Evolutionary conservation across 75 land plant species (phyloP).

Genomic region (Ceratopteris richardii): DNA sequence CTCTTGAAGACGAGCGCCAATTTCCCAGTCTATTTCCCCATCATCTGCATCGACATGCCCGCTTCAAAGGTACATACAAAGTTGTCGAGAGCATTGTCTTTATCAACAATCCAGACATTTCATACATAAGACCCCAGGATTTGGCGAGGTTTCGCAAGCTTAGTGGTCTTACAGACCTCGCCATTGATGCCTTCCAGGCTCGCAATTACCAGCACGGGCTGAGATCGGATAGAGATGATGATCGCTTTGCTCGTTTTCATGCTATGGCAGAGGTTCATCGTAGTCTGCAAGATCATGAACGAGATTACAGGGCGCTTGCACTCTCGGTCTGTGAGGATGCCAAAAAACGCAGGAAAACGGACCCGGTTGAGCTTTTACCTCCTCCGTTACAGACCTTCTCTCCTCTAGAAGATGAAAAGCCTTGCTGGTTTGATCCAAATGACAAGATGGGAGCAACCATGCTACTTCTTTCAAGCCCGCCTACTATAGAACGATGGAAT

Average conservation of each 20-base stretch:
- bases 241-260: conserved; percentile 31
- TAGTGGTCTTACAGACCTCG: conserved; percentile 35
- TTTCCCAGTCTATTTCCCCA: conserved; percentile 53
- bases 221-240: conserved; percentile 37
- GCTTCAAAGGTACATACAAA: conserved; percentile 26
- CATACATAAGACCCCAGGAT: conserved; percentile 39
- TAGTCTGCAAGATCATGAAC: conserved; percentile 16
- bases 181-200: conserved; percentile 35
- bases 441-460: conserved; percentile 30
- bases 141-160: conserved; percentile 48
- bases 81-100: conserved; percentile 46
- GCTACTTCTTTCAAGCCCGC: conserved; percentile 43
- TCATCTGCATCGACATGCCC: conserved; percentile 41
- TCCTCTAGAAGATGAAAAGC: conserved; percentile 16
- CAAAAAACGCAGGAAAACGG: conserved; percentile 19
- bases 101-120: conserved; percentile 40
- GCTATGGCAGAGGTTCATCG: conserved; percentile 36
- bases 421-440: conserved; percentile 7
- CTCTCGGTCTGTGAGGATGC: conserved; percentile 8
- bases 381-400: conserved; percentile 7
- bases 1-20: conserved; percentile 30
- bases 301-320: conserved; percentile 14
- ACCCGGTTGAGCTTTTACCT: conserved; percentile 20
- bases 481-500: conserved; percentile 43
- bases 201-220: conserved; percentile 30